Conservation (phyloP, 2,329 filamentous ascomycete species). For the Paraconiothyrium brasiliense region DNA sequence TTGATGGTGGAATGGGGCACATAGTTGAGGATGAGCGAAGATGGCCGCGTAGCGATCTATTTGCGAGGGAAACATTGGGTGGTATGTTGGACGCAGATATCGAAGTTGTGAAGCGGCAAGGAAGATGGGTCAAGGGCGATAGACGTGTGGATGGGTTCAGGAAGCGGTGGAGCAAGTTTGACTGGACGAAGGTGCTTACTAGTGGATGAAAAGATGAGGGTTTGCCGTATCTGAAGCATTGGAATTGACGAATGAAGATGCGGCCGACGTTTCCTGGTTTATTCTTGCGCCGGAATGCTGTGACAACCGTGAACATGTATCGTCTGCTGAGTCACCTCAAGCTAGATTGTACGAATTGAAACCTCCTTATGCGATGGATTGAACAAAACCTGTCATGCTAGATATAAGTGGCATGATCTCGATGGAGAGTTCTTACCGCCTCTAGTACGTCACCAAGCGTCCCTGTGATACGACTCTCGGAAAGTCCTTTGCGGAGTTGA, state of each 20-base stretch:
- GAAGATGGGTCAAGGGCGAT: conserved; percentile 78
- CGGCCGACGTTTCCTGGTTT: background rate
- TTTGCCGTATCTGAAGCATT: background rate
- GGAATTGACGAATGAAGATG: background rate
- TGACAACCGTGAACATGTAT: no score
- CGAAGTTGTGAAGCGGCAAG: conserved; percentile 88
- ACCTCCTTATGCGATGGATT: no score
- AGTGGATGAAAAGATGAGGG: conserved; percentile 48
- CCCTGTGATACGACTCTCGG: background rate
- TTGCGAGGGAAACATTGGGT: conserved; percentile 89
- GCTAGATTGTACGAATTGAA: no score
- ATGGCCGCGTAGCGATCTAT: conserved; percentile 92
- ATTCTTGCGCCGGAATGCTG: background rate
- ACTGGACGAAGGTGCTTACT: conserved; percentile 77
- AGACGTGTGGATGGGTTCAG: conserved; percentile 78
- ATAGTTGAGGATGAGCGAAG: conserved; percentile 84
- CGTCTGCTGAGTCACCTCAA: no score
- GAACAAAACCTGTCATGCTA: no score
- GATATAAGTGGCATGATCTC: background rate
- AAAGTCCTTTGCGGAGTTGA: background rate
- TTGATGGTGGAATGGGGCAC: conserved; percentile 93
- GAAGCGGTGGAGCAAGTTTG: conserved; percentile 90
- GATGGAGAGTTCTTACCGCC: background rate
- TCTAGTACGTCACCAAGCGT: background rate
- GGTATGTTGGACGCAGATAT: conserved; percentile 88